A percentile compares a stretch with the other conserved stretches of the same genome.
Evolutionary conservation across 2,329 filamentous ascomycete genomes (phyloP).

Genomic region (Biscogniauxia mediterranea): DNA sequence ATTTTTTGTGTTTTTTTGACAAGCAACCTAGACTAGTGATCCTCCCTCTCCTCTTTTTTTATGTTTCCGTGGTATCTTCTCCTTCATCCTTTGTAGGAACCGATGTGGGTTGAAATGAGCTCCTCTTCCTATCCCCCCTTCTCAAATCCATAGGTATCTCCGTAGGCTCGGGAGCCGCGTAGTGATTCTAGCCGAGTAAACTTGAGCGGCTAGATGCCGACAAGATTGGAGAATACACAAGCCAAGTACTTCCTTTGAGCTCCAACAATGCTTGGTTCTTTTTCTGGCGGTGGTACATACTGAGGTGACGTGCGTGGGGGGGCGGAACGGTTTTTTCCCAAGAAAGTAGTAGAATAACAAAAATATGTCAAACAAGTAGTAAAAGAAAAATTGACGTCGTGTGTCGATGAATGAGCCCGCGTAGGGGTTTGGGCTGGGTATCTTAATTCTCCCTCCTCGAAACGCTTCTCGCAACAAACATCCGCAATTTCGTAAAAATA

Average conservation of each 20-base stretch:
- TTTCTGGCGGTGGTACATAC: neutral
- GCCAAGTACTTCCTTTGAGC: neutral
- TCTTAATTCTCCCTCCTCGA: slow-evolving; percentile 29
- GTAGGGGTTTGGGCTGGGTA: slow-evolving; percentile 31
- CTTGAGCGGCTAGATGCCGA: neutral
- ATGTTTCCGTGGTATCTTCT: slow-evolving; percentile 15
- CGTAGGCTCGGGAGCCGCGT: neutral
- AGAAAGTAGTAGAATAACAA: slow-evolving; percentile 15
- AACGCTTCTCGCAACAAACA: slow-evolving; percentile 16
- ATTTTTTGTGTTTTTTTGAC: slow-evolving; percentile 12
- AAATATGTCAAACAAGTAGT: slow-evolving; percentile 9
- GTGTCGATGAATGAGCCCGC: slow-evolving; percentile 34
- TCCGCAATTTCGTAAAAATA: slow-evolving; percentile 14
- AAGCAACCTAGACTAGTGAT: slow-evolving; percentile 16
- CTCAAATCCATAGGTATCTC: neutral
- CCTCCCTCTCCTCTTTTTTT: slow-evolving; percentile 9
- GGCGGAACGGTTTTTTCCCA: slow-evolving; percentile 2
- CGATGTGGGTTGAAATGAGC: slow-evolving; percentile 2
- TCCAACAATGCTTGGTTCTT: neutral
- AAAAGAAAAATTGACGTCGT: slow-evolving; percentile 26
- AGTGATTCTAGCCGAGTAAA: neutral
- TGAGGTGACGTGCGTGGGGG: slow-evolving; percentile 16
- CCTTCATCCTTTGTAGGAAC: slow-evolving; percentile 7
- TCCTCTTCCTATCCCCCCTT: slow-evolving; percentile 6
- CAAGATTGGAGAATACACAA: neutral